Evolutionary conservation across 1,284 basidiomycete genomes (phyloP).

Genomic region (Stereum hirsutum): DNA sequence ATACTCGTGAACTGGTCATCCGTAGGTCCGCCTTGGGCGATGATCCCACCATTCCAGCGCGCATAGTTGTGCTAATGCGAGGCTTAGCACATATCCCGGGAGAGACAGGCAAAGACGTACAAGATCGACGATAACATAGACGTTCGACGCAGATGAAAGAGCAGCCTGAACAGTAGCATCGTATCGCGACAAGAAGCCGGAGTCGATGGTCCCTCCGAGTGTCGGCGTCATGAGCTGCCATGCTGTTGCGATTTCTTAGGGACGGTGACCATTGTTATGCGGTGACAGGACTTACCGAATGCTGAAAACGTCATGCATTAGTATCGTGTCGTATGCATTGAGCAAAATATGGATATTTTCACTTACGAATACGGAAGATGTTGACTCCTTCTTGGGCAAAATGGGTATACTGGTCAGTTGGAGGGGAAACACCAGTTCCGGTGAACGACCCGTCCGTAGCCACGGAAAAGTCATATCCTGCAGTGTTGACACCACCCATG

Average conservation of each 20-base stretch:
- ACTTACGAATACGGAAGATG: constrained; percentile 35
- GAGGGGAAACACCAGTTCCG: constrained; percentile 26
- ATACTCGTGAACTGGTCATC: constrained; percentile 44
- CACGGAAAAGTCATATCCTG: constrained; percentile 27
- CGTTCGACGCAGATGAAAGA: constrained; percentile 27
- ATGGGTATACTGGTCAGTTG: constrained; percentile 31
- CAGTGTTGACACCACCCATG: constrained; percentile 33
- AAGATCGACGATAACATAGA: constrained; percentile 45
- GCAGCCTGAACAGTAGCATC: constrained; percentile 40
- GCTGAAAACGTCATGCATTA: constrained; percentile 11
- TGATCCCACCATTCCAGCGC: constrained; percentile 39
- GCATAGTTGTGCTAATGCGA: constrained; percentile 42
- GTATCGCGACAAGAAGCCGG: constrained; percentile 34
- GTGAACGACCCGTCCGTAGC: constrained; percentile 34
- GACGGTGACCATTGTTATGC: too few species aligned
- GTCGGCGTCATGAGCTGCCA: constrained; percentile 46
- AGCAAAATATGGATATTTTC: too few species aligned
- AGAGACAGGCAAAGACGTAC: constrained; percentile 11
- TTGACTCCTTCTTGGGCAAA: constrained; percentile 36
- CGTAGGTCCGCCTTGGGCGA: constrained; percentile 53
- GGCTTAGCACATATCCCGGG: background rate
- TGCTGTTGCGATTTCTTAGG: too few species aligned
- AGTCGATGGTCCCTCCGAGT: constrained; percentile 35
- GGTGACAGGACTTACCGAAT: constrained; percentile 24
- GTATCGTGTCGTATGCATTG: too few species aligned